Conservation (phyloP, 1,139 yeast genomes). For the Hanseniaspora gamundiae region DNA sequence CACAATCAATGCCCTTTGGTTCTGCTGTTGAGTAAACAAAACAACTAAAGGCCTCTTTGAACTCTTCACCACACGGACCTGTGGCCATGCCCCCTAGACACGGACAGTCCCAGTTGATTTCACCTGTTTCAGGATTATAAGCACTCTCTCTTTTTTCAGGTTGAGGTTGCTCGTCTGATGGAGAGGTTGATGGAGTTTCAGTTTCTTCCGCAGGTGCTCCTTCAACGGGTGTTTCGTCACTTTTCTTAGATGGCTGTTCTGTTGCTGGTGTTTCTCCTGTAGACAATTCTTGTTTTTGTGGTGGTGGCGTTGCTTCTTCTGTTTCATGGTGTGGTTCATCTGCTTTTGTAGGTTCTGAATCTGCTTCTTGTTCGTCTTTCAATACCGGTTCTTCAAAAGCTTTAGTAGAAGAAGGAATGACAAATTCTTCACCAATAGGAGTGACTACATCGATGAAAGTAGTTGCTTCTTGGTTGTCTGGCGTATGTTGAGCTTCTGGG, state of each 20-base stretch:
- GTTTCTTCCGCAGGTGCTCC: neutral
- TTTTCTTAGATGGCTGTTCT: too few species aligned
- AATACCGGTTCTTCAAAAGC: neutral
- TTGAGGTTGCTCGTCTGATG: conserved; percentile 1
- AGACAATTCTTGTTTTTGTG: neutral
- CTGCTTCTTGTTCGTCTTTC: conserved; percentile 2
- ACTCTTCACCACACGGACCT: conserved; percentile 98
- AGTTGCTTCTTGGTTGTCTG: neutral
- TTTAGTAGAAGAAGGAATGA: neutral
- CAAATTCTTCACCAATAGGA: neutral
- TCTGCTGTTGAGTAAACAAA: conserved; percentile 91
- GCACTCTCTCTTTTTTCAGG: conserved; percentile 7
- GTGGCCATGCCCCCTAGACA: conserved; percentile 98
- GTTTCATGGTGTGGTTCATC: neutral
- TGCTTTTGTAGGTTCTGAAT: conserved; percentile 1
- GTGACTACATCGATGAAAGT: neutral
- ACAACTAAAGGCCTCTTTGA: conserved; percentile 91
- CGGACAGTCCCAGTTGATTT: conserved; percentile 99
- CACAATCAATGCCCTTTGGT: conserved; percentile 95
- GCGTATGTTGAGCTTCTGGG: neutral
- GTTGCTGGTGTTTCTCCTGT: too few species aligned
- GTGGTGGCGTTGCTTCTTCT: neutral
- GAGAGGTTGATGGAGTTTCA: neutral
- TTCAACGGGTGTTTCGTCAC: too few species aligned
- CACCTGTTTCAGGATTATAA: conserved; percentile 94